Evolutionary conservation across 306 rosid genomes (phyloP).

Genomic region (Lotus japonicus): DNA sequence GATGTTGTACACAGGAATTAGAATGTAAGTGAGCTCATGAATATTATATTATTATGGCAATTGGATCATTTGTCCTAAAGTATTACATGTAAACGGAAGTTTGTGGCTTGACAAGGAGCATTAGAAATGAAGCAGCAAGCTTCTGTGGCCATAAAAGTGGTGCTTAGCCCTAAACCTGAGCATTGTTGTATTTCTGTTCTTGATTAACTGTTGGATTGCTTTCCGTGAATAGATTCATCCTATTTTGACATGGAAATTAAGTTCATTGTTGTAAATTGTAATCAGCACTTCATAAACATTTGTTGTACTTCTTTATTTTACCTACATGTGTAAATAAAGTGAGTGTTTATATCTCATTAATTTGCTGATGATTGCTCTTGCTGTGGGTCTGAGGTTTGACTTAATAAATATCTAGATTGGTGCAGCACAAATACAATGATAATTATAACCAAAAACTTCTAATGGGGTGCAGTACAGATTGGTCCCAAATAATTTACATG

Average conservation of each 20-base stretch:
- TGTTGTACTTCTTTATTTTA: background rate
- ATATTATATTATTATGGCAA: background rate
- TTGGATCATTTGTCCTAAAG: background rate
- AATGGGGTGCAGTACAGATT: background rate
- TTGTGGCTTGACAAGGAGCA: constrained; percentile 5
- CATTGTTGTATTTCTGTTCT: background rate
- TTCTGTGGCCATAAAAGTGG: background rate
- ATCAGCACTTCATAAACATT: background rate
- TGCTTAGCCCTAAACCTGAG: background rate
- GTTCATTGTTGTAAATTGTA: background rate
- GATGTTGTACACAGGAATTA: constrained; percentile 3
- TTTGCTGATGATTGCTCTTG: background rate
- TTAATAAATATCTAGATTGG: background rate
- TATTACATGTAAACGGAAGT: background rate
- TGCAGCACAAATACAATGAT: constrained; percentile 2
- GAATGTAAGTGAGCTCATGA: background rate
- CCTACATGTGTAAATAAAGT: constrained; percentile 9
- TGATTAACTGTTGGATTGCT: background rate
- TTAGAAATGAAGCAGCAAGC: background rate
- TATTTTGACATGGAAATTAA: background rate
- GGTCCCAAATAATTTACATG: background rate
- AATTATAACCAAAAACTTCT: constrained; percentile 8
- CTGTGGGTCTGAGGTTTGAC: constrained; percentile 7
- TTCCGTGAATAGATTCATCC: background rate
- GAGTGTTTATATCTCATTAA: background rate